Percentiles rank a stretch among this genome's conserved stretches.
Conservation (phyloP, 2,329 filamentous ascomycete genomes). For the Teratosphaeria destructans region DNA sequence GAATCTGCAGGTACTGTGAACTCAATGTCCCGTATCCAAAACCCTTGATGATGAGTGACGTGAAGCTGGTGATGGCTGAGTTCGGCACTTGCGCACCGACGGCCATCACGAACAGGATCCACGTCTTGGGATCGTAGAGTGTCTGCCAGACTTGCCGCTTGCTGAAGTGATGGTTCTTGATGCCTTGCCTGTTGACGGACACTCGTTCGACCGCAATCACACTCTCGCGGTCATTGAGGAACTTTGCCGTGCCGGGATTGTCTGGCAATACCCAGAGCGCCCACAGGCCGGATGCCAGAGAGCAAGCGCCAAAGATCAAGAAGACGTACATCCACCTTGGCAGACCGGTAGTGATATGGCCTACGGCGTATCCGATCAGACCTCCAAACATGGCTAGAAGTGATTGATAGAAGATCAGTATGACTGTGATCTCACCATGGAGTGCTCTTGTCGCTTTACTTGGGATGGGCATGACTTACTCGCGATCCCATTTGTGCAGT, state of each 20-base stretch:
- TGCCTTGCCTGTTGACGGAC: constrained; percentile 40
- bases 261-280: constrained; percentile 33
- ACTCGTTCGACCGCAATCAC: constrained; percentile 44
- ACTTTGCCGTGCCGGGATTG: constrained; percentile 34
- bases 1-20: constrained; percentile 48
- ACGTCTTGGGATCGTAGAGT: constrained; percentile 46
- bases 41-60: constrained; percentile 38
- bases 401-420: no score
- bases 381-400: constrained; percentile 45
- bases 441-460: no score
- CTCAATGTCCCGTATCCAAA: constrained; percentile 39
- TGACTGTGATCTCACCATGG: no score
- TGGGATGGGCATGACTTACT: constrained; percentile 13
- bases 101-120: constrained; percentile 52
- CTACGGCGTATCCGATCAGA: constrained; percentile 48
- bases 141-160: constrained; percentile 35
- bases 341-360: constrained; percentile 45
- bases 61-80: constrained; percentile 23
- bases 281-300: constrained; percentile 21
- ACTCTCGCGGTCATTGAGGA: constrained; percentile 31
- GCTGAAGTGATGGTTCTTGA: constrained; percentile 42
- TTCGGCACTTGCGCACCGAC: constrained; percentile 54
- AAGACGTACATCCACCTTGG: constrained; percentile 47
- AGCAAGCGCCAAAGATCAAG: constrained; percentile 40
- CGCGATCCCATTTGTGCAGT: constrained; percentile 49